Conservation (phyloP, 441 rosid species). For the Dalechampia spathulata region DNA sequence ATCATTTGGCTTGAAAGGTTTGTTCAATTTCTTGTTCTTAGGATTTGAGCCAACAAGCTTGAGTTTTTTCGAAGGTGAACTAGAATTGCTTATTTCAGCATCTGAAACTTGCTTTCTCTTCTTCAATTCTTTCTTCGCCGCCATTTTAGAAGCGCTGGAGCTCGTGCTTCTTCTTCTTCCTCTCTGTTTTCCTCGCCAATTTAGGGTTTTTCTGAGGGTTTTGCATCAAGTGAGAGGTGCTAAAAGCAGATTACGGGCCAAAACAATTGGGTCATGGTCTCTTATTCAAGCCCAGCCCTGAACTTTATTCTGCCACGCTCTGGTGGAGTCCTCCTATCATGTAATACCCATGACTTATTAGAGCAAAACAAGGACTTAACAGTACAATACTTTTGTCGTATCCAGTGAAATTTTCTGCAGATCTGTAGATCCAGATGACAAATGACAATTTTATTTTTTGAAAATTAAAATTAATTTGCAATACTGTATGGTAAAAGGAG, state of each 20-base stretch:
- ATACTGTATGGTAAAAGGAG: not conserved
- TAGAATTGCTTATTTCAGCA: slow-evolving; percentile 21
- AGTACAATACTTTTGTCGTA: too few relatives aligned
- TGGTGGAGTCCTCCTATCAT: too few relatives aligned
- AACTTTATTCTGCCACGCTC: not conserved
- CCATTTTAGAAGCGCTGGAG: slow-evolving; percentile 37
- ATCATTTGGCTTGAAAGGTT: slow-evolving; percentile 19
- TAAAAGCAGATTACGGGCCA: too few relatives aligned
- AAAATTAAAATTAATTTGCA: too few relatives aligned
- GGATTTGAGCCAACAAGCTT: slow-evolving; percentile 32
- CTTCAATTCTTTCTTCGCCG: slow-evolving; percentile 36
- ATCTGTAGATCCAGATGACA: too few relatives aligned
- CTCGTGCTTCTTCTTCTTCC: not conserved
- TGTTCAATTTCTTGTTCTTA: slow-evolving; percentile 15
- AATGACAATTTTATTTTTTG: too few relatives aligned
- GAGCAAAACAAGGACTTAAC: too few relatives aligned
- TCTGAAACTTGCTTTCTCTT: slow-evolving; percentile 48
- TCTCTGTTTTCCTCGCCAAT: not conserved
- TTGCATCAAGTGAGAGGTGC: slow-evolving; percentile 1
- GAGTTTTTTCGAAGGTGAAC: slow-evolving; percentile 43
- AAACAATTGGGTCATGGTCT: too few relatives aligned
- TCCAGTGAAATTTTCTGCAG: too few relatives aligned
- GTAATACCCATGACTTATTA: too few relatives aligned
- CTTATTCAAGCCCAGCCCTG: too few relatives aligned
- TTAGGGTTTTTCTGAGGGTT: slow-evolving; percentile 26